Conservation (phyloP, 2,329 filamentous ascomycete species). For the Aureobasidium sp. region DNA sequence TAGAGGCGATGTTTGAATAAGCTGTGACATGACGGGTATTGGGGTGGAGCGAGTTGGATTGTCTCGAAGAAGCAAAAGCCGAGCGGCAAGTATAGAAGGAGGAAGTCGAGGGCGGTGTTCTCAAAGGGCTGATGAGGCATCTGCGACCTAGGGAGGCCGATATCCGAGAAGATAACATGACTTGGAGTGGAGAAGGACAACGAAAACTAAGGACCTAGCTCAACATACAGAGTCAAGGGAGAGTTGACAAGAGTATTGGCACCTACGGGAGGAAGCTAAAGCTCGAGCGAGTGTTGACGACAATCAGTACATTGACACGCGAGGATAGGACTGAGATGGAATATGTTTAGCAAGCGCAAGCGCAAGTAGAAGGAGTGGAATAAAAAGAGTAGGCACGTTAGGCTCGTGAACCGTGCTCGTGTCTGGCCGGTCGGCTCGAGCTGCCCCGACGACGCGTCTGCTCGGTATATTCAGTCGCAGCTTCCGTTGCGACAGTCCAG, state of each 20-base stretch:
- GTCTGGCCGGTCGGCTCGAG: background rate
- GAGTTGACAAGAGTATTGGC: background rate
- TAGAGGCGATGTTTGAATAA: background rate
- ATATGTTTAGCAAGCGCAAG: background rate
- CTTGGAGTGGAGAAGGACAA: background rate
- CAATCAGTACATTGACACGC: background rate
- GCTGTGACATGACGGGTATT: background rate
- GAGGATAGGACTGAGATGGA: background rate
- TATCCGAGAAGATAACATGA: constrained; percentile 11
- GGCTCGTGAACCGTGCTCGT: constrained; percentile 2
- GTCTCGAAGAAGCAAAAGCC: background rate
- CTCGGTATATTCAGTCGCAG: background rate
- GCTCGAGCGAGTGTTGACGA: no score
- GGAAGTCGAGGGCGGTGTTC: background rate
- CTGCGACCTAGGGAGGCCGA: background rate
- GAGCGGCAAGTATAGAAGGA: background rate
- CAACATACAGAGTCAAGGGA: background rate
- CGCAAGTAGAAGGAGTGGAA: background rate
- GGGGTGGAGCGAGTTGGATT: background rate
- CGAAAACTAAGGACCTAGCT: constrained; percentile 9
- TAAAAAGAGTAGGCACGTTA: background rate
- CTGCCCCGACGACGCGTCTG: constrained; percentile 2
- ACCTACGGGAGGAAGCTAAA: background rate
- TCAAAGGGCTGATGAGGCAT: background rate
- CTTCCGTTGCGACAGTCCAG: constrained; percentile 4